Conservation (phyloP, 2,329 filamentous ascomycete species). For the Fusarium pseudograminearum region DNA sequence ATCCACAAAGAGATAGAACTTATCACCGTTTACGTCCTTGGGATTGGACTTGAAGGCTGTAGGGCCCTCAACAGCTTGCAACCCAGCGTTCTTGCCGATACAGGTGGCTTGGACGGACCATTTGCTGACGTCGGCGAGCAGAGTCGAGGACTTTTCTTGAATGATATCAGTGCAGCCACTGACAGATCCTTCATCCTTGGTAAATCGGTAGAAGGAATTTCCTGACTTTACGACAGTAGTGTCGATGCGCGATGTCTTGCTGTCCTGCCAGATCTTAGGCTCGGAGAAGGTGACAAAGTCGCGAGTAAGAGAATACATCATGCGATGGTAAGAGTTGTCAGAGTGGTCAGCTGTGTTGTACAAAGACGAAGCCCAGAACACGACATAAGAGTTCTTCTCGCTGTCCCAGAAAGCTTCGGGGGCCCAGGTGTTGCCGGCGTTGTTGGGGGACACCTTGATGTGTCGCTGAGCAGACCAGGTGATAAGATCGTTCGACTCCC, state of each 20-base stretch:
- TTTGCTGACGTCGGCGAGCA: conserved; percentile 55
- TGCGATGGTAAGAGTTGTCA: conserved; percentile 61
- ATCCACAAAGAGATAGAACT: conserved; percentile 68
- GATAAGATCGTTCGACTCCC: conserved; percentile 64
- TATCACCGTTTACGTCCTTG: conserved; percentile 62
- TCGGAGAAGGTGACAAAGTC: conserved; percentile 64
- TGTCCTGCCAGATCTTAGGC: conserved; percentile 64
- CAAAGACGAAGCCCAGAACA: conserved; percentile 61
- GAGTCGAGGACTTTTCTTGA: conserved; percentile 59
- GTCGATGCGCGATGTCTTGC: conserved; percentile 64
- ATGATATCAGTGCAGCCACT: conserved; percentile 68
- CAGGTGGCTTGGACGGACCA: conserved; percentile 62
- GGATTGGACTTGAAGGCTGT: conserved; percentile 65
- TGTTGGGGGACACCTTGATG: conserved; percentile 60
- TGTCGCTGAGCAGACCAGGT: conserved; percentile 65
- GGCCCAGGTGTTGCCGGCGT: conserved; percentile 66
- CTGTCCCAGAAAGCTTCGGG: conserved; percentile 64
- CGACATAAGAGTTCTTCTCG: conserved; percentile 56
- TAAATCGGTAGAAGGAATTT: conserved; percentile 63
- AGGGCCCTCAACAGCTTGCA: conserved; percentile 62
- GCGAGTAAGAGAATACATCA: conserved; percentile 63
- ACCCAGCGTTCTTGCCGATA: conserved; percentile 64
- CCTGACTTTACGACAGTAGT: conserved; percentile 61
- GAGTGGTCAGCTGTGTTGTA: conserved; percentile 59
- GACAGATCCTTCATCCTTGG: conserved; percentile 64